Evolutionary conservation across 1,284 basidiomycete genomes (phyloP), one percentile per base, ranked within the genome.

Genomic region (Boletus mariae): DNA sequence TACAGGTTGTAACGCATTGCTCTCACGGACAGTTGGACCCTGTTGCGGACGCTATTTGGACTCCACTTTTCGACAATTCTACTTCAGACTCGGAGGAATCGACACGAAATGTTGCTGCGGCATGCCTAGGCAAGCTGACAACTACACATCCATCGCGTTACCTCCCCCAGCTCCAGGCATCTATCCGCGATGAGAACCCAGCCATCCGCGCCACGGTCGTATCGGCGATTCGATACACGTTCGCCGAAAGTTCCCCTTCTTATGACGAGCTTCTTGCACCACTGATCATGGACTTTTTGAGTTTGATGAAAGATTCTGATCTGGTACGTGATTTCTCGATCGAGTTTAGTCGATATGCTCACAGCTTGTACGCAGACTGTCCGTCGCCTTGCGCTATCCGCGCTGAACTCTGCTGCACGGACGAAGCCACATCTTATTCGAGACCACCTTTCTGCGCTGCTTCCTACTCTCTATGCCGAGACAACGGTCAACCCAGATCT

Each of bases 61-160:
- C 79, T 4, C 94, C 95, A 0, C 79, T 96, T 15, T 95, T 97
- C 68, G 84, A 90, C 64, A 87, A 90, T 67, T 90, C 90, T 12
- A 82, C 87, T 56, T 68, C 66, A 2, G 85, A 83, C 57, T 82
- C 90, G 13, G 94, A 97, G 61, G 96, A 98, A 69, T 91, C 89
- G 4, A 90, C 92, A 3, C 79, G 95, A 52, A 98, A 96, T 67
- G 92, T 98, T 53, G 93, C 94, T 32, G 94, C 96, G 44, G 95
- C 97, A 20, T 99, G 96, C 68, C 80, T 99, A 17, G 97, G 96
- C 45, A 95, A 98, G 69, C 78, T 99, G 41, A 96, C 94, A 0
- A 91, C 90, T 0, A 91, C 91, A 1, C 88, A 96, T 52, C 93
- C 96, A 5, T 81, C 84, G 1, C 85, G 87, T 61, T 98, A 95